Conservation (phyloP, 306 rosid species). For the Vigna angularis region DNA sequence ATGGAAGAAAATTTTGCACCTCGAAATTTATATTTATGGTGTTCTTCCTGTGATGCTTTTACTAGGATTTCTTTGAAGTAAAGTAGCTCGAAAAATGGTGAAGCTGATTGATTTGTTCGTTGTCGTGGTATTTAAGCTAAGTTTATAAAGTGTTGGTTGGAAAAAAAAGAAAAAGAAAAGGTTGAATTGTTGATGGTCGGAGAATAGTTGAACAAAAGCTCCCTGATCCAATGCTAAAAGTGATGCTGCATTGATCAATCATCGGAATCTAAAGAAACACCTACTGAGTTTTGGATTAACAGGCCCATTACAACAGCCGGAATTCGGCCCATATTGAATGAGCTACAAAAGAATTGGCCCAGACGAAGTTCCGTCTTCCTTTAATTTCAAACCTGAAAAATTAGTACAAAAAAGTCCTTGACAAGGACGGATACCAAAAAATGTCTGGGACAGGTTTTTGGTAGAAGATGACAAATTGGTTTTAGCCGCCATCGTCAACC, state of each 20-base stretch:
- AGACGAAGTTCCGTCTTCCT: no score
- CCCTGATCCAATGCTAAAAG: constrained; percentile 1
- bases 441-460: no score
- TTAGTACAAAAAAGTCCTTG: no score
- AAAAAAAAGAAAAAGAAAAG: neutral
- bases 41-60: neutral
- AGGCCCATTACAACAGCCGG: neutral
- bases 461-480: no score
- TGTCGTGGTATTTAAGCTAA: neutral
- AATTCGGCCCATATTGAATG: neutral
- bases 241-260: neutral
- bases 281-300: no score
- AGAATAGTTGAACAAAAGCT: constrained; percentile 28
- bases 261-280: neutral
- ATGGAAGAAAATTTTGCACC: no score
- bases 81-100: no score
- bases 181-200: neutral
- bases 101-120: neutral
- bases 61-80: no score
- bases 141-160: neutral
- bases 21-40: no score
- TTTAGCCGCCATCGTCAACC: no score
- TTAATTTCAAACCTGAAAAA: no score
- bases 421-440: no score
- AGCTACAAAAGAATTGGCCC: neutral